Base-by-base conservation (phyloP, 768 basidiomycete species). In the Pleurotus salmoneostramineus region DNA sequence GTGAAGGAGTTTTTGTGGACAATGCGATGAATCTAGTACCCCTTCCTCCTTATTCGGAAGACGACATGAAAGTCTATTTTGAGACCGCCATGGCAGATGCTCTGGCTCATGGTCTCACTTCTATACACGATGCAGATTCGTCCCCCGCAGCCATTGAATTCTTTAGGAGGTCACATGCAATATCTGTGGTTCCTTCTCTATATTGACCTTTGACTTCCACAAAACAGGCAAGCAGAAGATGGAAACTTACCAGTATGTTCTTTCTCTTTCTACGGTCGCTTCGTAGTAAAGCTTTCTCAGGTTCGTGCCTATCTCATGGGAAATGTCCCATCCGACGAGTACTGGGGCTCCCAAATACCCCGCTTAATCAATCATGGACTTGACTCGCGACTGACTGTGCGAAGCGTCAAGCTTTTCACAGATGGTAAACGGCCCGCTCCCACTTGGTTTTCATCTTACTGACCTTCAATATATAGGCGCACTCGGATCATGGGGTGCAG, bases 401-500 rank as follows among this genome's bases (percentile, higher is more conserved):
- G 88, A 10, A 84, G 84, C 56, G 74, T 93, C 59, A 94, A 93
- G 64, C 73, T 94, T 3, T 85, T 86, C 65, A 75, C 83, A 0
- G 95, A 98, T 65, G 95, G 90, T 84, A 59, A 33, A 70, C 56
- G 21, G 12, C 1, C 42, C 27, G 46, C 27, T 21, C 59, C 60
- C 37, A 27, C 21, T 14, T 7, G 2, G 21, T 27, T 0, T 21
- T 5, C 42, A 11, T 50, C 33, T 59, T 11, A 54, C 12, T 36
- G 57, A 4, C 35, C 34, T 12, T 35, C 36, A 2, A 4, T n/a
- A n/a, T n/a, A n/a, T 54, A 89, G 88, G 95, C 43, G 95, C 95
- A 0, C 80, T 98, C 3, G 93, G 96, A 0, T 92, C 90, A 1
- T 92, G 91, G 79, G 95, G 96, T 5, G 95, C 96, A 0, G 95